Base-by-base conservation (phyloP, 345 rosid species). In the Geranium rotundifolium region DNA sequence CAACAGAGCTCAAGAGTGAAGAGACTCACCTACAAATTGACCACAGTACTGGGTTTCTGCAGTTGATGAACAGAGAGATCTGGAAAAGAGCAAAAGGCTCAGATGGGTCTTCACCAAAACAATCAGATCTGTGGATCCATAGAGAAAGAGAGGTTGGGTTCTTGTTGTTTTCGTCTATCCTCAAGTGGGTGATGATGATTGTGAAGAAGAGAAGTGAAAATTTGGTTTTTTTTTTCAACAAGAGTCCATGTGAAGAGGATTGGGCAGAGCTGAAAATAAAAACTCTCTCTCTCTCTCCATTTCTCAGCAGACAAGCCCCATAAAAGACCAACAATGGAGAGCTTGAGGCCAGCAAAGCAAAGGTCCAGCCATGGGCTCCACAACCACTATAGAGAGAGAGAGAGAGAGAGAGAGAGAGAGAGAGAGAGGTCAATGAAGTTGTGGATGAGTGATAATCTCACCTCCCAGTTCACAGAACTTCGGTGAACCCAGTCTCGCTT, bases 361-460 rank as follows among this genome's bases (percentile, higher is more conserved):
- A 77, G 90, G 89, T 73, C 86, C 86, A 73, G 77, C 69, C 68
- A 63, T 76, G 89, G 97, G 93, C 85, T 80, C 93, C 91, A 88
- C 93, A 23, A 39, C 18, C 27, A 58, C 59, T 37, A 63, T 65
- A 31, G 50, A 17, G n/a, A 41, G 56, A 14, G 59, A 46, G 12
- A 46, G 18, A 18, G 56, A 54, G 19, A 58, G 17, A 65, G 58
- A 61, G 67, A 34, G 41, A 46, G 12, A 46, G 18, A 18, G 56
- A 54, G 19, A 58, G 17, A 65, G 58, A 61, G 67, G 69, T 52
- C 58, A 52, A 66, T 52, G 50, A 29, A 59, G 65, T 34, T 46
- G 15, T 46, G 52, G 3, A 10, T 5, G 52, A 46, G 52, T 37
- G 46, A 37, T 37, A 37, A 6, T 37, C 15, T 46, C 14, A 7